These are phyloP conservation scores for Rosa lucieae DNA, from an alignment of 306 rosid genomes.

Conservation along the genomic window DNA sequence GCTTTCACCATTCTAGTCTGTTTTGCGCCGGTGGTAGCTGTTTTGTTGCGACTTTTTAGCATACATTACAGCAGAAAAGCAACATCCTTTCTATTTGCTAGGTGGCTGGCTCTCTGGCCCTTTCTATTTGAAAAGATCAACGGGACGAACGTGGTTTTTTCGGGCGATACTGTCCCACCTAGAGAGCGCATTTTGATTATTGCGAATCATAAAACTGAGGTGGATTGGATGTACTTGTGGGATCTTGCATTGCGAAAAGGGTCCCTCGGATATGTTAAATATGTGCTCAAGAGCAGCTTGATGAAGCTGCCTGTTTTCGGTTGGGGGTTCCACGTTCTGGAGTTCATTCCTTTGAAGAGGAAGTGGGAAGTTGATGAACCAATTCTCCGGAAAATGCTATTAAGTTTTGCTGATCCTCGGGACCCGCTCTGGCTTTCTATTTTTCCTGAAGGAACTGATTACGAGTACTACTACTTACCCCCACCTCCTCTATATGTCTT, in stretches of 20 bases:
- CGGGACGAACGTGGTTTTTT: conserved; percentile 72
- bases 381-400: conserved; percentile 49
- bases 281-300: conserved; percentile 88
- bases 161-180: conserved; percentile 69
- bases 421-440: conserved; percentile 88
- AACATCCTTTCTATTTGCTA: conserved; percentile 57
- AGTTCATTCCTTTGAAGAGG: conserved; percentile 91
- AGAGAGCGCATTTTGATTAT: conserved; percentile 80
- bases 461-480: conserved; percentile 50
- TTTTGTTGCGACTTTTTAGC: conserved; percentile 53
- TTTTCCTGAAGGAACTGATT: conserved; percentile 99
- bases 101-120: conserved; percentile 92
- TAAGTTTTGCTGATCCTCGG: conserved; percentile 56
- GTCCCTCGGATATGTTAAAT: conserved; percentile 73
- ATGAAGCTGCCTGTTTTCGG: conserved; percentile 93
- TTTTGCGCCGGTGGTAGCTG: conserved; percentile 56
- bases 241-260: conserved; percentile 84
- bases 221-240: conserved; percentile 99
- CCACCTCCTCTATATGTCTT: conserved; percentile 11
- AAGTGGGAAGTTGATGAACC: conserved; percentile 89
- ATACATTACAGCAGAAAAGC: conserved; percentile 63
- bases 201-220: conserved; percentile 94
- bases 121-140: conserved; percentile 80
- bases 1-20: conserved; percentile 74
- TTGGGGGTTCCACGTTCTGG: conserved; percentile 94